These are phyloP conservation scores for Colletotrichum tropicale DNA, from an alignment of 2,329 filamentous ascomycete genomes.

Conservation along the genomic window DNA sequence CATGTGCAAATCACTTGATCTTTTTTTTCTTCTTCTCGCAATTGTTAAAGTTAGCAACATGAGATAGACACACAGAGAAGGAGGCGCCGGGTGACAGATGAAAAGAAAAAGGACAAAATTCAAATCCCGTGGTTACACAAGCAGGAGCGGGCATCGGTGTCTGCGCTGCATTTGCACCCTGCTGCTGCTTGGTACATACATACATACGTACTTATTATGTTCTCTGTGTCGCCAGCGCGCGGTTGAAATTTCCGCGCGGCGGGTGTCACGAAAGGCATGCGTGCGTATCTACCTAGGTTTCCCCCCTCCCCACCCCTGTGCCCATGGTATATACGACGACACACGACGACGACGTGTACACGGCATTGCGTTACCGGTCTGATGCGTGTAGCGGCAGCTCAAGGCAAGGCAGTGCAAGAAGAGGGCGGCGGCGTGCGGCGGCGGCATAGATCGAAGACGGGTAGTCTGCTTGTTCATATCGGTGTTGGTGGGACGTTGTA, in stretches of 20 bases:
- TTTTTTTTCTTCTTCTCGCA: background rate
- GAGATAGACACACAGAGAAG: background rate
- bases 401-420: background rate
- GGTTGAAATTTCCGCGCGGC: background rate
- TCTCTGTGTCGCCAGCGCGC: background rate
- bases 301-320: background rate
- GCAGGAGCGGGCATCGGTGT: background rate
- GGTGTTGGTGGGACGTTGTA: slow-evolving; percentile 12
- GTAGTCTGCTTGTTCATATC: slow-evolving; percentile 21
- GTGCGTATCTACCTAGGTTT: background rate
- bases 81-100: background rate
- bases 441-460: slow-evolving; percentile 14
- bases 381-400: background rate
- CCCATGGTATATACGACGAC: background rate
- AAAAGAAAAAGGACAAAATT: background rate
- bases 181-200: background rate
- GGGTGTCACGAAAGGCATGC: background rate
- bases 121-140: background rate
- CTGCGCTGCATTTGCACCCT: background rate
- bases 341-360: background rate
- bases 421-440: background rate
- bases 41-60: background rate
- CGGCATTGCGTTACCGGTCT: background rate
- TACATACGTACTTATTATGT: background rate
- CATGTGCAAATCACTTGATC: background rate